Conservation (phyloP, 2,329 filamentous ascomycete genomes). For the Seiridium cupressi region DNA sequence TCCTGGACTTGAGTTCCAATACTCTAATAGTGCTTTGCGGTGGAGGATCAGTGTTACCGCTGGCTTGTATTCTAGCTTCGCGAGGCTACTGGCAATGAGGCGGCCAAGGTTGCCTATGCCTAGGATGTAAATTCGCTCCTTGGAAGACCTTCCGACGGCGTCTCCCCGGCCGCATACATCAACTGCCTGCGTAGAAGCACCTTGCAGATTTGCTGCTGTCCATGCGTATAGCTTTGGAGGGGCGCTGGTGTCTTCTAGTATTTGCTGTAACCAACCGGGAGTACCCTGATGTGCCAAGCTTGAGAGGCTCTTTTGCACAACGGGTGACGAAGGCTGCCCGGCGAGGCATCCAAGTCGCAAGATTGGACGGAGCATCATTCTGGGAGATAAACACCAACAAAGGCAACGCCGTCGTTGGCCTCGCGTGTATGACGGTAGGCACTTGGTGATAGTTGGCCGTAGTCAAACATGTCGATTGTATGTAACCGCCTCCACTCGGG, state of each 20-base stretch:
- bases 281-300: neutral
- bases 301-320: neutral
- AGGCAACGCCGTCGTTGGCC: no score
- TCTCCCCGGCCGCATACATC: no score
- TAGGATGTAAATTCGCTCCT: conserved; percentile 68
- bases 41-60: conserved; percentile 82
- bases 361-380: no score
- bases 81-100: conserved; percentile 73
- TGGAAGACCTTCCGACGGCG: neutral
- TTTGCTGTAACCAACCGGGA: neutral
- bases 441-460: no score
- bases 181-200: neutral
- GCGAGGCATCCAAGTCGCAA: no score
- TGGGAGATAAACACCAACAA: no score
- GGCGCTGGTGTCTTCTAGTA: conserved; percentile 16
- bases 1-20: conserved; percentile 44
- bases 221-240: conserved; percentile 26
- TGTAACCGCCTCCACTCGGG: neutral
- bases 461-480: no score
- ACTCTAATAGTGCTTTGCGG: conserved; percentile 44
- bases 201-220: conserved; percentile 22
- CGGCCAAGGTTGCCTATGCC: conserved; percentile 80
- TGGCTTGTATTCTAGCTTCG: conserved; percentile 56
- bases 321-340: no score
- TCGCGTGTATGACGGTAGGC: no score